These are phyloP conservation scores for Sarocladiaceae sp. DNA, from an alignment of 2,329 filamentous ascomycete species.

Conservation along the genomic window DNA sequence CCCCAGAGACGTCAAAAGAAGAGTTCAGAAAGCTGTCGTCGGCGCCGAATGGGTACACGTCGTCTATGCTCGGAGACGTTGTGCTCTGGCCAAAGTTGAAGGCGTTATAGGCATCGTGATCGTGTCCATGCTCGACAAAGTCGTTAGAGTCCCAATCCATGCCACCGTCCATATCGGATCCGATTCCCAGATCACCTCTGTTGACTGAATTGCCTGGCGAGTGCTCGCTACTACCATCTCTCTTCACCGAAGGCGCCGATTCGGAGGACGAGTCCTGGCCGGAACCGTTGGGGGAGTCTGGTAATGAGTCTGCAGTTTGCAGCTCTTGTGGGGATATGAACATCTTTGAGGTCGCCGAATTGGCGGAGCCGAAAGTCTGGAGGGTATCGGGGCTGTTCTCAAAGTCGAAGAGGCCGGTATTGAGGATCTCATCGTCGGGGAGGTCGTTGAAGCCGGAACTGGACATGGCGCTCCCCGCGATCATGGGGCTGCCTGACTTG, in stretches of 20 bases:
- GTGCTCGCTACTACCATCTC: background rate
- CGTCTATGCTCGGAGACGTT: background rate
- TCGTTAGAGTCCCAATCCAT: constrained; percentile 7
- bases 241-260: constrained; percentile 10
- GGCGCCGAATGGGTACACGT: constrained; percentile 7
- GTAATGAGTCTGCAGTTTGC: constrained; percentile 2
- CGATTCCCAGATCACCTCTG: constrained; percentile 2
- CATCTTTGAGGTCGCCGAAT: constrained; percentile 3
- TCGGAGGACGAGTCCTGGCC: constrained; percentile 12
- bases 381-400: constrained; percentile 12
- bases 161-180: constrained; percentile 3
- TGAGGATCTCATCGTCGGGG: constrained; percentile 9
- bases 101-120: constrained; percentile 5
- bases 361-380: constrained; percentile 9
- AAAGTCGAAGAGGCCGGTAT: constrained; percentile 8
- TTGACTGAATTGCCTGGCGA: background rate
- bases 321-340: constrained; percentile 9
- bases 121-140: background rate
- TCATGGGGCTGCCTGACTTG: constrained; percentile 11
- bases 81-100: constrained; percentile 6
- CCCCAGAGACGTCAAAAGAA: constrained; percentile 32
- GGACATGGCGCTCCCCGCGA: constrained; percentile 10
- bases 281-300: constrained; percentile 10
- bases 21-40: constrained; percentile 7
- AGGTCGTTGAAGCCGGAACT: constrained; percentile 9